These are phyloP conservation scores for Tetrapyrgos nigripes DNA, from an alignment of 1,284 basidiomycete genomes.

Conservation along the genomic window DNA sequence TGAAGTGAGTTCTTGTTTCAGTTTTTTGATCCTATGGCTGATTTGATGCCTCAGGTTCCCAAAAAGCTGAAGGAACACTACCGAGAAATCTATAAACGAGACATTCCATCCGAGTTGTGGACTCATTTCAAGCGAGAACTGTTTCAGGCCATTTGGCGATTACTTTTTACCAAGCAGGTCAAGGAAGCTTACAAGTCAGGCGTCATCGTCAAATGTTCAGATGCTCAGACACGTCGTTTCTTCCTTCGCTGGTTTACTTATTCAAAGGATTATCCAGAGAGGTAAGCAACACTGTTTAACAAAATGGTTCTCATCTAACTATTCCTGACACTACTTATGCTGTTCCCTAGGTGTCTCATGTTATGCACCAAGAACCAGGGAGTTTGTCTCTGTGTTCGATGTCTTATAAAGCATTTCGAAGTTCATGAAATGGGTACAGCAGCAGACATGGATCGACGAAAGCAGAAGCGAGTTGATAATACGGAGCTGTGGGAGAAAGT, in stretches of 20 bases:
- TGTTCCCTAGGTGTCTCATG: too few species aligned
- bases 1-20: constrained; percentile 7
- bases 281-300: too few species aligned
- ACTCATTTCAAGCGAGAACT: constrained; percentile 36
- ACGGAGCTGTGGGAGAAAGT: neutral
- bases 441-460: too few species aligned
- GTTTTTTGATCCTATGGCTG: neutral
- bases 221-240: constrained; percentile 29
- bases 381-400: too few species aligned
- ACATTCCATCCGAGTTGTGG: constrained; percentile 22
- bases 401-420: too few species aligned
- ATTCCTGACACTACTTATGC: too few species aligned
- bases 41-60: constrained; percentile 19
- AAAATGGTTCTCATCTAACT: too few species aligned
- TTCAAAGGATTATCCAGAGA: constrained; percentile 42
- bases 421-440: too few species aligned
- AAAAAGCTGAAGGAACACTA: constrained; percentile 30
- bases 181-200: constrained; percentile 37
- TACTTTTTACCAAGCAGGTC: constrained; percentile 34
- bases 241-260: constrained; percentile 38
- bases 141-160: constrained; percentile 37
- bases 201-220: constrained; percentile 32
- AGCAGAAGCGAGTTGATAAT: too few species aligned
- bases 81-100: constrained; percentile 13
- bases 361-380: too few species aligned